These are phyloP conservation scores for Hypoxylon sp. DNA, from an alignment of 2,329 filamentous ascomycete genomes.

Conservation along the genomic window DNA sequence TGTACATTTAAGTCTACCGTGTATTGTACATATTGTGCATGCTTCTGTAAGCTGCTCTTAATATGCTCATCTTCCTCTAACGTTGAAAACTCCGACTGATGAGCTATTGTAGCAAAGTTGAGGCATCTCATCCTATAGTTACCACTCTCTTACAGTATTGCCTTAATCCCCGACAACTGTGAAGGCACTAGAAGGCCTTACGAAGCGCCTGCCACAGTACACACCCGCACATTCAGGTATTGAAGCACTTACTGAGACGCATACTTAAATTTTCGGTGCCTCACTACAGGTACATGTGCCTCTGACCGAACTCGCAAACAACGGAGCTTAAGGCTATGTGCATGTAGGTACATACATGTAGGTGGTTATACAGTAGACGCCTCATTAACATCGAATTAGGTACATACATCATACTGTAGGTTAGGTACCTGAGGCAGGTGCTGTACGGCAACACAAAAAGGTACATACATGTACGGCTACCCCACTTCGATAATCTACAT, in stretches of 20 bases:
- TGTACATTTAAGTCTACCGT: neutral
- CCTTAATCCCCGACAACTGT: neutral
- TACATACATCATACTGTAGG: conserved; percentile 8
- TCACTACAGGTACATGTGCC: neutral
- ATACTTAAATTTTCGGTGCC: no score
- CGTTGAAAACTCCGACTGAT: neutral
- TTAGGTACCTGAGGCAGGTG: conserved; percentile 4
- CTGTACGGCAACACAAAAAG: neutral
- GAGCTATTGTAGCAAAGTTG: neutral
- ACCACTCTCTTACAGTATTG: neutral
- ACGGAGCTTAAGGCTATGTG: no score
- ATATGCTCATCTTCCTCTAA: conserved; percentile 1
- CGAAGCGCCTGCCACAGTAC: neutral
- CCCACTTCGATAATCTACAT: conserved; percentile 23
- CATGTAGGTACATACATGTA: no score
- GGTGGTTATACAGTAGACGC: no score
- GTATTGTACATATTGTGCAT: conserved; percentile 3
- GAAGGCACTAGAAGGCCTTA: neutral
- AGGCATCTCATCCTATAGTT: neutral
- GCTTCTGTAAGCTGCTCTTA: conserved; percentile 5
- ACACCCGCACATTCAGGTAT: no score
- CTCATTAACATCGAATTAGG: neutral
- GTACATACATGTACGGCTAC: conserved; percentile 13
- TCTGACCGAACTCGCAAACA: conserved; percentile 2
- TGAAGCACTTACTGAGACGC: no score